Base-by-base conservation (phyloP, 1,284 basidiomycete species). In the Afroboletus lepidellus region DNA sequence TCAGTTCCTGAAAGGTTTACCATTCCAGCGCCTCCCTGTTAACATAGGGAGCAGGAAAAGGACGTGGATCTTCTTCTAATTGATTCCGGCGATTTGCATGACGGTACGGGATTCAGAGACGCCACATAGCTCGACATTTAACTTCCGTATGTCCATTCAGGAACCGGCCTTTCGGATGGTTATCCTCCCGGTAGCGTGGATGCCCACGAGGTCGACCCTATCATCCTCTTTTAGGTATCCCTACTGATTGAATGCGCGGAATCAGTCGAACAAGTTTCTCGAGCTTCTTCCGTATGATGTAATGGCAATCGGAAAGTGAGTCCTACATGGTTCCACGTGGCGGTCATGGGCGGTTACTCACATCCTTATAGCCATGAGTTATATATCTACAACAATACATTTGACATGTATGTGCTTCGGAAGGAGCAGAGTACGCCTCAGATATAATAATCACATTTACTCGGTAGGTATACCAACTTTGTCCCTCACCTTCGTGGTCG, bases 31-130 rank as follows among this genome's bases (percentile, higher is more conserved):
- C 32, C 36, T 36, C 23, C 12, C 18, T 30, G 37, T 42, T 48
- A 13, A 59, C 48, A 27, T 38, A 39, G 20, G 21, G 41, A 47
- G 9, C 52, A 85, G 81, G 69, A 83, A 61, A 83, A 82, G 54
- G 80, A 83, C 53, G 85, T 86, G 11, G 87, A 90, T 64, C 75
- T 90, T 7, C 36, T 37, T 20, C 72, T 90, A 21, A 77, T 90
- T 11, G 86, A 90, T 61, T 85, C 84, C 21, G 87, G 87, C n/a
- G 87, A 94, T 66, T 69, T 93, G 51, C 92, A 92, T 58, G 91
- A 94, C 62, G 91, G 89, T 75, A 62, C 64, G 46, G 27, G 4
- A 15, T 37, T 11, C 36, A 11, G 1, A 1, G 21, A 13, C 36
- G 6, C 13, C 3, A 9, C 4, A 11, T 25, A 3, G 4, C n/a